phyloP scores from a whole-genome alignment of 192 early-diverging fungal genomes.

The Phlyctochytrium planicorne region DNA sequence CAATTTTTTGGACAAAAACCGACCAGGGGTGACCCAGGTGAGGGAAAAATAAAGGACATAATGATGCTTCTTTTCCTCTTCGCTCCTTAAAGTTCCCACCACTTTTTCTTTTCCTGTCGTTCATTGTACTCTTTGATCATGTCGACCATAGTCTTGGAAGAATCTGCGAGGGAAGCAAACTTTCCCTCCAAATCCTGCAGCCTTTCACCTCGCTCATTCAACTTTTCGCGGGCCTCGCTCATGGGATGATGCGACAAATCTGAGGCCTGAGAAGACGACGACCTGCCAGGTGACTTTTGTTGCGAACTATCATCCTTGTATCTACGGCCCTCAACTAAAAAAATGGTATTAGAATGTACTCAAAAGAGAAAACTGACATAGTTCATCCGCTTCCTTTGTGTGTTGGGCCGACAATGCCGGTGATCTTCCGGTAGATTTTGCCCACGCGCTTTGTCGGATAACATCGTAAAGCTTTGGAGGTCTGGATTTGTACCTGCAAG shows the following conservation, averaged over 20 bases:
- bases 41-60: no score
- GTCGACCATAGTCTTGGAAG: conserved; percentile 10
- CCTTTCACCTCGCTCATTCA: conserved; percentile 8
- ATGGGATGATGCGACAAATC: conserved; percentile 1
- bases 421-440: neutral
- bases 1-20: neutral
- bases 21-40: neutral
- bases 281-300: neutral
- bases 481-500: neutral
- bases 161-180: neutral
- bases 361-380: no score
- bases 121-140: conserved; percentile 9
- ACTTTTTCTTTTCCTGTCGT: conserved; percentile 4
- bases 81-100: conserved; percentile 15
- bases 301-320: no score
- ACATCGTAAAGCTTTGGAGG: neutral
- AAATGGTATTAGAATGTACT: no score
- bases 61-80: neutral
- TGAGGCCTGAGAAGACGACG: neutral
- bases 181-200: conserved; percentile 11
- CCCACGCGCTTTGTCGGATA: neutral
- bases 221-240: neutral
- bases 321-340: no score
- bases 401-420: neutral
- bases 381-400: neutral